Conservation (phyloP, 2,329 filamentous ascomycete species). For the Xylariaceae sp. region DNA sequence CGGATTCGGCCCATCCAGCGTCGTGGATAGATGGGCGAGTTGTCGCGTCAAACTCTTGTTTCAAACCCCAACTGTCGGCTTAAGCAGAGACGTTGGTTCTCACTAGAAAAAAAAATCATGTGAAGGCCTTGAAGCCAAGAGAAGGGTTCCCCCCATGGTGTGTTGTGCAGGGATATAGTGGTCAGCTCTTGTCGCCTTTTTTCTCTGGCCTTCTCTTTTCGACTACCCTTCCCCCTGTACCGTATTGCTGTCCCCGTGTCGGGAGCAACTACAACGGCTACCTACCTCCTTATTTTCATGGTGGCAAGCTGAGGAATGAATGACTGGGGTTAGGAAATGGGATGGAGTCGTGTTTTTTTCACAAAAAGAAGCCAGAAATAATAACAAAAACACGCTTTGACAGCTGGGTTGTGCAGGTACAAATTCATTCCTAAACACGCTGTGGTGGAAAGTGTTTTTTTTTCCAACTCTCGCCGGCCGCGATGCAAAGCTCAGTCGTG, state of each 20-base stretch:
- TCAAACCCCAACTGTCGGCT: neutral
- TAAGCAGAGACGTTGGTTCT: neutral
- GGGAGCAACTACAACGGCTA: neutral
- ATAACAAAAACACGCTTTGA: neutral
- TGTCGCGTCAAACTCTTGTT: conserved; percentile 2
- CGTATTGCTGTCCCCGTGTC: neutral
- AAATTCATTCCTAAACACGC: conserved; percentile 1
- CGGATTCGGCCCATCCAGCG: conserved; percentile 4
- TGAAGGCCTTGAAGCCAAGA: conserved; percentile 5
- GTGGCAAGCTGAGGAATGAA: neutral
- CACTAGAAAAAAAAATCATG: neutral
- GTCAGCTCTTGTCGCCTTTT: neutral
- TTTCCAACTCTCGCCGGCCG: neutral
- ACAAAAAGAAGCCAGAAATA: neutral
- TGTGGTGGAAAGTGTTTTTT: neutral
- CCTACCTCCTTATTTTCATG: neutral
- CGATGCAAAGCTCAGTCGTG: neutral
- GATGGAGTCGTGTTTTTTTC: neutral
- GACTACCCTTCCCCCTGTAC: neutral
- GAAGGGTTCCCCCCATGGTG: neutral
- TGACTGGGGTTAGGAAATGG: neutral
- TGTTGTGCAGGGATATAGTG: neutral
- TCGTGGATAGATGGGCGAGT: conserved; percentile 6
- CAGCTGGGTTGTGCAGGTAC: neutral
- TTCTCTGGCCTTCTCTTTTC: neutral